These are phyloP conservation scores for Coemansia sp. DNA, from an alignment of 192 early-diverging fungal genomes.

Conservation along the genomic window DNA sequence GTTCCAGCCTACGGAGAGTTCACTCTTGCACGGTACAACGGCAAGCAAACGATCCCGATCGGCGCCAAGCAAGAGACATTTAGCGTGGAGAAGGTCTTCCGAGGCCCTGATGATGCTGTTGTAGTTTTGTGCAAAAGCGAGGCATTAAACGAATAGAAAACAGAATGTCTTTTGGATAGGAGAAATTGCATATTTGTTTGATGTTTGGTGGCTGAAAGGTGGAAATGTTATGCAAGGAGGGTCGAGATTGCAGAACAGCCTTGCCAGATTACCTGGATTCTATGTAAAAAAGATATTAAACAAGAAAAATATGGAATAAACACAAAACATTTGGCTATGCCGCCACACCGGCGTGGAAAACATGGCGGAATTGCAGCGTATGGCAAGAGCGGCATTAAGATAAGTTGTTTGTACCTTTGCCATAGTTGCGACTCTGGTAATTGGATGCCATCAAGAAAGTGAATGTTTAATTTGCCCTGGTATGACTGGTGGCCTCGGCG, in stretches of 20 bases:
- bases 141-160: conserved; percentile 4
- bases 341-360: too few relatives aligned
- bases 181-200: neutral
- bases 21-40: conserved; percentile 53
- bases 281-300: neutral
- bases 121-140: conserved; percentile 11
- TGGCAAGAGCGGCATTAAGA: neutral
- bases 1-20: conserved; percentile 49
- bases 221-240: too few relatives aligned
- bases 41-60: conserved; percentile 60
- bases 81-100: conserved; percentile 57
- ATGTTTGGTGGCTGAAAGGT: neutral
- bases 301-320: too few relatives aligned
- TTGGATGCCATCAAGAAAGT: neutral
- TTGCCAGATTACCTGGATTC: too few relatives aligned
- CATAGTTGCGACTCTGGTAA: neutral
- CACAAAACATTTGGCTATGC: neutral
- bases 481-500: neutral
- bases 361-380: neutral
- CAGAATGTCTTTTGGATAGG: neutral
- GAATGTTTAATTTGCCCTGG: neutral
- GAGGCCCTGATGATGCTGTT: conserved; percentile 57
- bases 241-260: too few relatives aligned
- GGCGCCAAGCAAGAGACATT: conserved; percentile 61
- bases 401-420: conserved; percentile 6